Percentiles rank a stretch among this genome's conserved stretches.
Conservation (phyloP, 495 filamentous ascomycete genomes). For the Talaromyces adpressus region DNA sequence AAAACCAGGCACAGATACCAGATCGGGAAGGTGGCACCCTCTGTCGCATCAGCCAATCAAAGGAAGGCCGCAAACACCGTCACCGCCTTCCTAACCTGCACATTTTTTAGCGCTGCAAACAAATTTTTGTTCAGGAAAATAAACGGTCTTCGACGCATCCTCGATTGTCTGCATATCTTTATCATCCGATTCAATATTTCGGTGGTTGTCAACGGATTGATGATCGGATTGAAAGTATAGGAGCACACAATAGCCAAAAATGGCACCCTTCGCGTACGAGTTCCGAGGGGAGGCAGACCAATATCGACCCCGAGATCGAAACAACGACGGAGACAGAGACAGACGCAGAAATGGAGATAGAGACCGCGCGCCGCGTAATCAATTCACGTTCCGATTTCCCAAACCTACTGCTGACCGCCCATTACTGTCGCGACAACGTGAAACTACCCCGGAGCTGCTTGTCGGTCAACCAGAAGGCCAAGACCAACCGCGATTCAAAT, state of each 20-base stretch:
- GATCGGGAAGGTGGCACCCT: not conserved
- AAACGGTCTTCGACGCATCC: not conserved
- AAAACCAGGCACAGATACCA: not conserved
- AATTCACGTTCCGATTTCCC: slow-evolving; percentile 41
- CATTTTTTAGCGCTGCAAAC: not conserved
- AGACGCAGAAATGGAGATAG: slow-evolving; percentile 11
- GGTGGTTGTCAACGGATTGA: not conserved
- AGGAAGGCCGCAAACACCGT: not conserved
- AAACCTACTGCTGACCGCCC: slow-evolving; percentile 39
- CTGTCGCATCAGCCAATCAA: not conserved
- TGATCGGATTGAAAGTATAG: not conserved
- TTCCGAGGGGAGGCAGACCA: slow-evolving; percentile 25
- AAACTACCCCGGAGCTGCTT: slow-evolving; percentile 32
- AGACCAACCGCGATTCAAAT: slow-evolving; percentile 29
- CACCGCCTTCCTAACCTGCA: not conserved
- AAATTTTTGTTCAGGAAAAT: not conserved
- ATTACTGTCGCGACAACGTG: slow-evolving; percentile 28
- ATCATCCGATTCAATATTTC: not conserved
- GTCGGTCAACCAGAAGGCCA: slow-evolving; percentile 16
- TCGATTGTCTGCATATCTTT: not conserved
- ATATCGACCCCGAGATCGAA: not conserved
- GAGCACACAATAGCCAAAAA: slow-evolving; percentile 7
- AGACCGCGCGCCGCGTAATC: slow-evolving; percentile 21
- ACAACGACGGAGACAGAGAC: not conserved
- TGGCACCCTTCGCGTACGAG: slow-evolving; percentile 27